Base-by-base conservation (phyloP, 768 basidiomycete species). In the Daedalea quercina region DNA sequence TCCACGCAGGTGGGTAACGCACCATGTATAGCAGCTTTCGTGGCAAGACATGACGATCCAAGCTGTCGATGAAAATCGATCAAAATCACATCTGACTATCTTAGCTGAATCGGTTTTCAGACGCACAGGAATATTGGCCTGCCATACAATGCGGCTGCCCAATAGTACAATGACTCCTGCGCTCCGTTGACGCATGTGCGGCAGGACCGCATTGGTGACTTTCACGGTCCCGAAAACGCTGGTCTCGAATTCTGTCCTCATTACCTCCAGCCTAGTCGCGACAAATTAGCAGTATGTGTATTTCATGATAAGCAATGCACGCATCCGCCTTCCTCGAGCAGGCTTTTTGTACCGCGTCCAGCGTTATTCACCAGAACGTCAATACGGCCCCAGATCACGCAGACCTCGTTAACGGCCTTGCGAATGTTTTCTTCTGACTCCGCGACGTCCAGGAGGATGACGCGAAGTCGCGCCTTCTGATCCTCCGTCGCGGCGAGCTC, bases 291-390 rank as follows among this genome's bases (percentile, higher is more conserved):
- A 15, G 41, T 42, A 42, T 42, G 4, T 23, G 22, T n/a, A 42
- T 42, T 4, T 15, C 17, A n/a, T 6, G 4, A n/a, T 42, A 23
- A 23, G 41, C 28, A 19, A 22, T 17, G 13, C 23, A 44, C 73
- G 71, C 73, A 74, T 72, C 73, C 70, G 53, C 74, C 76, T 55
- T 78, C 72, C 19, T 77, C 76, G 9, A 72, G 52, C 20, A 70
- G 67, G 56, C 46, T 69, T 55, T 56, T 70, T 60, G 60, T 67
- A 70, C 72, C 63, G 28, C 28, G 28, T 12, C 75, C 76, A 22
- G 75, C 76, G 57, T 76, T 76, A 54, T 76, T 76, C 7, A 76
- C 73, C 40, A 72, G 50, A 34, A 72, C 65, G 59, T 72, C 70
- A 33, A 73, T 65, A 42, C 63, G 61, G 3, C 65, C 63, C 57